These are phyloP conservation scores for Endothia cerciana DNA, from an alignment of 2,329 filamentous ascomycete species.

Conservation along the genomic window DNA sequence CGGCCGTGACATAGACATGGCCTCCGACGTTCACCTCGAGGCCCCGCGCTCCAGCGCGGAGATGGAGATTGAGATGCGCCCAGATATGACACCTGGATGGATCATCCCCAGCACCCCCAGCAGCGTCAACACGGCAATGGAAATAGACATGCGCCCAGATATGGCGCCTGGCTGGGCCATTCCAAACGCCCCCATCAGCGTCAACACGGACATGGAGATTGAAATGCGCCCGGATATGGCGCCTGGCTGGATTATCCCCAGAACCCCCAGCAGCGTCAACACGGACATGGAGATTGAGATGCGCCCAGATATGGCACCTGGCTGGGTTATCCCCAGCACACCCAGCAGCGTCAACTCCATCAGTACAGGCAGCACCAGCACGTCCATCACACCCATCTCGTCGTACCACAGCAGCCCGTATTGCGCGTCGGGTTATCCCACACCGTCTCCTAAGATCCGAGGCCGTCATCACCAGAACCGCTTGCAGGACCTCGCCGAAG, in stretches of 20 bases:
- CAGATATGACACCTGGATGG: too few relatives aligned
- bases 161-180: too few relatives aligned
- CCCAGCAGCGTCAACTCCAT: neutral
- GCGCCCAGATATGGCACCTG: neutral
- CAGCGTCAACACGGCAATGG: too few relatives aligned
- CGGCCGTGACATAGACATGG: neutral
- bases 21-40: neutral
- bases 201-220: too few relatives aligned
- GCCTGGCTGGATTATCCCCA: neutral
- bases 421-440: neutral
- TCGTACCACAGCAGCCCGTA: too few relatives aligned
- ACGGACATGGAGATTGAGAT: too few relatives aligned
- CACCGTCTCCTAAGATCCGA: neutral
- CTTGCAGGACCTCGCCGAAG: neutral
- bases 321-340: neutral
- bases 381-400: too few relatives aligned
- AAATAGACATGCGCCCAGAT: too few relatives aligned
- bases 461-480: neutral
- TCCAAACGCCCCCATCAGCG: too few relatives aligned
- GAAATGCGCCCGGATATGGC: neutral
- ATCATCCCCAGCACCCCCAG: too few relatives aligned
- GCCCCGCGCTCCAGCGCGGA: neutral
- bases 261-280: neutral
- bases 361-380: too few relatives aligned
- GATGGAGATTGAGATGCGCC: neutral